Evolutionary conservation across 2,329 filamentous ascomycete genomes (phyloP).

Genomic region (Aulographum hederae): DNA sequence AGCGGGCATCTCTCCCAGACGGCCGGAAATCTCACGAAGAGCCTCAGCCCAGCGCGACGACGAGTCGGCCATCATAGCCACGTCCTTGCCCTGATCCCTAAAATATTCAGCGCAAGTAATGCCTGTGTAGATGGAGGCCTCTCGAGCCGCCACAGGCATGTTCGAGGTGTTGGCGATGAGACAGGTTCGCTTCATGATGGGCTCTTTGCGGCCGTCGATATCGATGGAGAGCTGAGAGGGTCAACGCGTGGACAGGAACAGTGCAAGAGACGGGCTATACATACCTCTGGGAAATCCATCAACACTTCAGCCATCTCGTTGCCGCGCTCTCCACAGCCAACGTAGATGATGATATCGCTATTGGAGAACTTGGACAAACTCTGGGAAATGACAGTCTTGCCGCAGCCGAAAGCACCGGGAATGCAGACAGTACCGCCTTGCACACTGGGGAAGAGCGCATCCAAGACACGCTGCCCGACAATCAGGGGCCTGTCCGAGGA

Average conservation of each 20-base stretch:
- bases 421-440: slow-evolving; percentile 97
- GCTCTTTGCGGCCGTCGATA: slow-evolving; percentile 83
- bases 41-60: slow-evolving; percentile 97
- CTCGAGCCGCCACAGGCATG: slow-evolving; percentile 96
- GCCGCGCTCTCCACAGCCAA: slow-evolving; percentile 78
- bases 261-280: slow-evolving; percentile 3
- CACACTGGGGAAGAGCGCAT: slow-evolving; percentile 89
- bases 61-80: slow-evolving; percentile 99
- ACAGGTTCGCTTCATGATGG: slow-evolving; percentile 99
- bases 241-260: slow-evolving; percentile 8
- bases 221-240: slow-evolving; percentile 61
- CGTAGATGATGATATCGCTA: slow-evolving; percentile 96
- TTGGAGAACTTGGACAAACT: slow-evolving; percentile 99
- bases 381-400: slow-evolving; percentile 98
- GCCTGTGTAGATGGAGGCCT: slow-evolving; percentile 96
- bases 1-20: slow-evolving; percentile 97
- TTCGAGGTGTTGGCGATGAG: slow-evolving; percentile 98
- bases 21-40: slow-evolving; percentile 94
- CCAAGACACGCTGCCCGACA: slow-evolving; percentile 90
- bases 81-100: slow-evolving; percentile 88
- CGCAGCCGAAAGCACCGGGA: slow-evolving; percentile 93
- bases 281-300: slow-evolving; percentile 91
- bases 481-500: slow-evolving; percentile 81
- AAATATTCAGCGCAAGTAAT: slow-evolving; percentile 96
- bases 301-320: slow-evolving; percentile 99